phyloP scores from a whole-genome alignment of 495 filamentous ascomycete genomes.

The Astrothelium macrocarpum region DNA sequence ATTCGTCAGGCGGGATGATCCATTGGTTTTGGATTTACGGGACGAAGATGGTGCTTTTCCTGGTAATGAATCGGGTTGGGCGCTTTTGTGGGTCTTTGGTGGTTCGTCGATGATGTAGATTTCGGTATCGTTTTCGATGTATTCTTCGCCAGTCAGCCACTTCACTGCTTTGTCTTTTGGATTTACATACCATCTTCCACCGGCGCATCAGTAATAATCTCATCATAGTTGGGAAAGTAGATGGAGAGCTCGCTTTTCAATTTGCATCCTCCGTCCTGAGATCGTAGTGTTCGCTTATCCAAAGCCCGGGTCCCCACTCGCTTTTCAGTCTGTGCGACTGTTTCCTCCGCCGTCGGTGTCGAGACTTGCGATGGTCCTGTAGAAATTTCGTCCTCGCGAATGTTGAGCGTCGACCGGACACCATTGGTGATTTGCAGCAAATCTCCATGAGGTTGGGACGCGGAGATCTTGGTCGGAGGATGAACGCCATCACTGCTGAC shows the following conservation, averaged over 20 bases:
- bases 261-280: constrained; percentile 41
- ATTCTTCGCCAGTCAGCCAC: constrained; percentile 34
- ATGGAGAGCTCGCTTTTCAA: constrained; percentile 80
- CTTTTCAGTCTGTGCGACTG: background rate
- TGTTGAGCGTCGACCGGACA: constrained; percentile 19
- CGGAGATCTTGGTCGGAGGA: constrained; percentile 29
- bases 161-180: background rate
- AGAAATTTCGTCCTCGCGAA: constrained; percentile 22
- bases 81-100: constrained; percentile 22
- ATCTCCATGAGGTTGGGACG: constrained; percentile 27
- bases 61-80: constrained; percentile 7
- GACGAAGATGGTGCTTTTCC: constrained; percentile 11
- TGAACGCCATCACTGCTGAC: constrained; percentile 7
- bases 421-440: constrained; percentile 30
- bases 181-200: constrained; percentile 58
- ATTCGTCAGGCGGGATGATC: background rate
- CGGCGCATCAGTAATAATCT: constrained; percentile 72
- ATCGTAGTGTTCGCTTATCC: constrained; percentile 35
- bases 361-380: constrained; percentile 10
- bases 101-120: constrained; percentile 46
- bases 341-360: constrained; percentile 2
- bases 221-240: constrained; percentile 87
- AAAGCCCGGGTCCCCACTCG: constrained; percentile 8
- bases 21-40: constrained; percentile 22
- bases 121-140: constrained; percentile 50